Conservation (phyloP, 1,284 basidiomycete genomes). For the Earliella scabrosa region DNA sequence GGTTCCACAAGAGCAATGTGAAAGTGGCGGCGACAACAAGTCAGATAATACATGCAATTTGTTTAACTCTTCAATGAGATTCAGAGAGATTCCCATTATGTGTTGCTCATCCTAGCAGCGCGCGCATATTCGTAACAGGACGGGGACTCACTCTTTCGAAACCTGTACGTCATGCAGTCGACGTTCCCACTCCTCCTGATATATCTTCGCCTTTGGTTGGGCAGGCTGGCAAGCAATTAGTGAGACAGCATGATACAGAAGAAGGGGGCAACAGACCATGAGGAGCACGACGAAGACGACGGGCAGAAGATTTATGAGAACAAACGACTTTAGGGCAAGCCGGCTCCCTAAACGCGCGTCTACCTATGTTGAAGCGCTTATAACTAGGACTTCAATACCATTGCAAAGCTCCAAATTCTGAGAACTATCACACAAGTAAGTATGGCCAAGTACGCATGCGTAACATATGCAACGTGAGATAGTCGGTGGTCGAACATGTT, state of each 20-base stretch:
- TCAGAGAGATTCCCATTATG: conserved; percentile 92
- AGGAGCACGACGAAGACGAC: conserved; percentile 19
- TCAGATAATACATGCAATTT: conserved; percentile 86
- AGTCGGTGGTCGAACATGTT: no score
- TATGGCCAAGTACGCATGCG: not conserved
- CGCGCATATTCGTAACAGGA: conserved; percentile 9
- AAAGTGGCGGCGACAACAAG: conserved; percentile 9
- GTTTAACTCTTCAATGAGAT: conserved; percentile 59
- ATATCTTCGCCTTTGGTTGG: conserved; percentile 57
- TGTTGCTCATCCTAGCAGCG: conserved; percentile 55
- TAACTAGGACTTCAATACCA: not conserved
- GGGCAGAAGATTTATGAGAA: conserved; percentile 34
- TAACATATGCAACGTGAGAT: not conserved
- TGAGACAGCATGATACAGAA: not conserved
- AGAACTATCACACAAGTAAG: not conserved
- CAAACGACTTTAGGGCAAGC: conserved; percentile 36
- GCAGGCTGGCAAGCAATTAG: conserved; percentile 27
- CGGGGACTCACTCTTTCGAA: conserved; percentile 72
- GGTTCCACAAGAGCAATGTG: conserved; percentile 24
- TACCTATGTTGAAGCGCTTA: no score
- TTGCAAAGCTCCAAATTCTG: no score
- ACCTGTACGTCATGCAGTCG: conserved; percentile 75
- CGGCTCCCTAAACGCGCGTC: no score
- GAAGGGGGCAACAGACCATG: conserved; percentile 35
- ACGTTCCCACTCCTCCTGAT: conserved; percentile 76